These are phyloP conservation scores for Globisporangium alternatum DNA, from an alignment of 352 stramenopile genomes.

Conservation along the genomic window DNA sequence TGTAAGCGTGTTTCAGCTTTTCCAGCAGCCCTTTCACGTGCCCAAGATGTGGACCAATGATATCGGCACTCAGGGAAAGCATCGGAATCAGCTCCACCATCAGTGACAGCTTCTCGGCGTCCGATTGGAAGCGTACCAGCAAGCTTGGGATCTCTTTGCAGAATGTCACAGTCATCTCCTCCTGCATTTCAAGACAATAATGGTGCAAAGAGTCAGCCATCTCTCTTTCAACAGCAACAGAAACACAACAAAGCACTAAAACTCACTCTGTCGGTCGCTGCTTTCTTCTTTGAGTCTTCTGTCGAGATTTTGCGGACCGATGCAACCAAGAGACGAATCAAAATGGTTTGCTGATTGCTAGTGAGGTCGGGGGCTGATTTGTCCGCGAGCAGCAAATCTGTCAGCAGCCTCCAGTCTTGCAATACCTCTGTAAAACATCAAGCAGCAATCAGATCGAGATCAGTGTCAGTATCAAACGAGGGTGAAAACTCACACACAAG, in stretches of 20 bases:
- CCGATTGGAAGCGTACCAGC: constrained; percentile 72
- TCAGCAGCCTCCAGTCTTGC: constrained; percentile 75
- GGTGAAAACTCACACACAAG: neutral
- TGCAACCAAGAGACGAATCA: constrained; percentile 70
- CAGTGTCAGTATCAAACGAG: neutral
- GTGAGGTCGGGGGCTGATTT: constrained; percentile 80
- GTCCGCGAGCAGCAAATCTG: constrained; percentile 70
- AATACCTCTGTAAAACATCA: constrained; percentile 60
- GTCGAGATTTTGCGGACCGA: constrained; percentile 59
- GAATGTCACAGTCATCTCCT: constrained; percentile 77
- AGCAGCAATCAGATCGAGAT: constrained; percentile 17
- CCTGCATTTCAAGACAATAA: constrained; percentile 25
- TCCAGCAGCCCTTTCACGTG: constrained; percentile 72
- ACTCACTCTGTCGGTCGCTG: constrained; percentile 48
- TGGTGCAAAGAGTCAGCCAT: neutral
- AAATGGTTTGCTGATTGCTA: constrained; percentile 74
- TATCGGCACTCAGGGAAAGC: constrained; percentile 51
- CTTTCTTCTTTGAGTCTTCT: constrained; percentile 48
- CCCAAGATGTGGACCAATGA: constrained; percentile 63
- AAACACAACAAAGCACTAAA: neutral
- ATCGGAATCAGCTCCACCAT: constrained; percentile 77
- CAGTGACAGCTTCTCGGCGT: constrained; percentile 73
- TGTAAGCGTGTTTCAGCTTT: constrained; percentile 73
- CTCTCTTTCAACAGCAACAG: neutral
- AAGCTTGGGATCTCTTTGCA: constrained; percentile 80